Evolutionary conservation across 1,284 basidiomycete genomes (phyloP), one percentile per base, ranked within the genome.

Genomic region (Trichosporon sp.): DNA sequence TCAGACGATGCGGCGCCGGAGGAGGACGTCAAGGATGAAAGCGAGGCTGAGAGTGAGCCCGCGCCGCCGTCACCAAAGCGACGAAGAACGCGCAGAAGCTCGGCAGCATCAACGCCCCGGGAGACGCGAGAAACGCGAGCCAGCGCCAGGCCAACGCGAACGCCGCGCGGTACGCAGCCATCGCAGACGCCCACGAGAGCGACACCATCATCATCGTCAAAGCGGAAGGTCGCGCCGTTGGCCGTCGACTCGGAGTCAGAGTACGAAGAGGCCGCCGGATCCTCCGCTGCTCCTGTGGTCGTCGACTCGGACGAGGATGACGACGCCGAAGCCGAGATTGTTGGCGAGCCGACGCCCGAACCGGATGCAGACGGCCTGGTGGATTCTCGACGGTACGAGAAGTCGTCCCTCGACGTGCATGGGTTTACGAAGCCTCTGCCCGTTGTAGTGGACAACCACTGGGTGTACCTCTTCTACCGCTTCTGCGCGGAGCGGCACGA

Each of bases 401-500:
- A 31, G 19, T 54, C 49, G 5, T 8, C 29, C 4, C 27, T 54
- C 6, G 27, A 29, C 27, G 49, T 54, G 49, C 49, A 54, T n/a
- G 49, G 49, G 14, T 54, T 54, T 27, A 27, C 29, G 25, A 31
- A 29, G 16, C 49, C 49, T 9, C 25, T 54, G 1, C 16, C 25
- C 49, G 49, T 54, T 6, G 27, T 54, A 16, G 63, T 72, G 6
- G 58, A 69, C 29, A 68, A 70, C 61, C 58, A 70, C 40, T 75
- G 66, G 68, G 56, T 68, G 1, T 73, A 71, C 64, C 54, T 73
- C 16, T 75, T 72, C 63, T 75, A 68, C 58, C 70, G 73, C 2
- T 75, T 75, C 65, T 73, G 72, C 64, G 71, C 68, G 9, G 73
- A 75, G 52, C 60, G 72, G 27, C 73, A 74, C 37, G 31, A 60